Conservation (phyloP, 108 stramenopile species). For the Skeletonema menzelii region DNA sequence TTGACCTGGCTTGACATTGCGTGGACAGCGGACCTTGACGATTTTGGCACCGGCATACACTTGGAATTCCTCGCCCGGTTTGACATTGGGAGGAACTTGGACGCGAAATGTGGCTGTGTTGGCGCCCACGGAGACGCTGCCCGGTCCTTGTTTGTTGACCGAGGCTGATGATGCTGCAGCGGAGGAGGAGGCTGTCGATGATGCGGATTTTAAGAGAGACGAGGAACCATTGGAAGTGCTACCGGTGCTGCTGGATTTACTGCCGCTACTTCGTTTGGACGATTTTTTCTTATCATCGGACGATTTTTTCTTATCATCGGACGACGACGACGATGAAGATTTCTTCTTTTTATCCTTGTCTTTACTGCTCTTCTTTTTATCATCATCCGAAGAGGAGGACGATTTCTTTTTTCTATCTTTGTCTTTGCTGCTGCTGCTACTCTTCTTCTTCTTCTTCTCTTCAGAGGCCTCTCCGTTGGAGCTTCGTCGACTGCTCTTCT, state of each 20-base stretch:
- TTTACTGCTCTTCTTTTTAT: no score
- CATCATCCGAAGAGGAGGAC: neutral
- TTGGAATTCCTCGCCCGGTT: constrained; percentile 84
- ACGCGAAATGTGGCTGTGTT: constrained; percentile 64
- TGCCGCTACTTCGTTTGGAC: neutral
- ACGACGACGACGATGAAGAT: neutral
- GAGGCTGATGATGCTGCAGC: neutral
- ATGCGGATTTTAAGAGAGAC: neutral
- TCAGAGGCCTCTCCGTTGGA: neutral
- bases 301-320: no score
- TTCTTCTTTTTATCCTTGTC: no score
- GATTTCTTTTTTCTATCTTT: neutral
- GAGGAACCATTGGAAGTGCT: neutral
- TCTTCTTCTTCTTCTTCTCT: neutral
- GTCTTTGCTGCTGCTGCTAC: neutral
- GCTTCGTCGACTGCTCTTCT: neutral
- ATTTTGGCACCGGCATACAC: constrained; percentile 72
- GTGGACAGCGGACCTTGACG: constrained; percentile 76
- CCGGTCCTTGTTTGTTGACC: neutral
- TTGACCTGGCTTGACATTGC: constrained; percentile 62
- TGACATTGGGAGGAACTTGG: constrained; percentile 64
- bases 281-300: neutral
- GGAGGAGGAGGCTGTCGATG: neutral
- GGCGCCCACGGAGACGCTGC: constrained; percentile 26
- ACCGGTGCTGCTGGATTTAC: no score